Evolutionary conservation across 352 stramenopile species (phyloP), one percentile per base, ranked within the genome.

Genomic region (Pythium brachiatum): DNA sequence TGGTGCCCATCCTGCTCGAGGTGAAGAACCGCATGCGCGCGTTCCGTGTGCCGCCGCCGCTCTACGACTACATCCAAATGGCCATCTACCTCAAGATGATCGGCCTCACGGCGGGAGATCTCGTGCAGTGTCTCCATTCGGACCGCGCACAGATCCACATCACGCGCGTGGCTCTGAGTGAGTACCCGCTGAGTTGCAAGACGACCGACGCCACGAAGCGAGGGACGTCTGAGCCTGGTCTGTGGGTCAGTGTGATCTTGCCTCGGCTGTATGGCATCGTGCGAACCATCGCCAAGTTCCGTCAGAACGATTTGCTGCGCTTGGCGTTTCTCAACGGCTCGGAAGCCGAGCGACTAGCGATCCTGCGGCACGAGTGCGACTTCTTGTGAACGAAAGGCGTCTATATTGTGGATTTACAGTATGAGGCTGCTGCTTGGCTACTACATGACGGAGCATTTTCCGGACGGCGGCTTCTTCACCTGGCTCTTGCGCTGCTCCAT

Each of bases 1-100:
- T 90, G 21, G 75, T 70, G 16, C 80, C 75, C 7, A 77, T 90
- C 8, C 70, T 93, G 27, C 72, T 93, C 13, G 84, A 93, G 55
- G 74, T 93, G 18, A 93, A 93, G 64, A 93, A 91, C 65, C 80
- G 84, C 18, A 61, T 93, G 64, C 72, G 74, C 29, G 70, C 72
- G 36, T 89, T 93, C 51, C 73, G 74, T 7, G 65, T 79, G 9
- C 81, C 78, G 5, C 80, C 75, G 3, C 84, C 80, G 7, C 72
- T 93, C 15, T 75, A 92, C 55, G 84, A 94, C 54, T 74, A 87
- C 27, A 83, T 94, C 20, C 84, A 94, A 50, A 77, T 92, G 63
- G 82, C 81, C 16, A 72, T 94, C 21, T 94, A 94, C 62, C 84
- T 94, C 68, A 94, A 94, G 63, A 88, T 94, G 82, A 57, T 92